phyloP scores from a whole-genome alignment of 2,329 filamentous ascomycete species.

The Bipolaris victoriae region DNA sequence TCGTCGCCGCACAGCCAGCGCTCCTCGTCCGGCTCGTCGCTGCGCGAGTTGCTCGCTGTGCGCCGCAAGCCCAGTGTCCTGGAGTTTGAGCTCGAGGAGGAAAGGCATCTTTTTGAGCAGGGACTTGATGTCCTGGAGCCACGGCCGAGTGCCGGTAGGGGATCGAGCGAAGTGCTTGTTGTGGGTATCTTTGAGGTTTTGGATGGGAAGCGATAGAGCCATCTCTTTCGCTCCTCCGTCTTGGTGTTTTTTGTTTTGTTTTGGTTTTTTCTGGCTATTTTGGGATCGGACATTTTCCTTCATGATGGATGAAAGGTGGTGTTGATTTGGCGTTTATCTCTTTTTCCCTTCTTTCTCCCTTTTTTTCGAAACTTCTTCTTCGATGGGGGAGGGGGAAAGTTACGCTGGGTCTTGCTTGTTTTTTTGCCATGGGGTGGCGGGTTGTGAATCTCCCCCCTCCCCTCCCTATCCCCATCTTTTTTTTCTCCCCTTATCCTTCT shows the following conservation, averaged over 20 bases:
- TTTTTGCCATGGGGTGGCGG: neutral
- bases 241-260: too few relatives aligned
- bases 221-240: neutral
- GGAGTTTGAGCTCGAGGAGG: conserved; percentile 47
- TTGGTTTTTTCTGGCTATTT: neutral
- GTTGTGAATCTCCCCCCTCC: too few relatives aligned
- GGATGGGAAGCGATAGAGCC: conserved; percentile 37
- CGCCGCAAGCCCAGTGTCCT: conserved; percentile 43
- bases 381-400: neutral
- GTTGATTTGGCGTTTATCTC: neutral
- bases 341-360: neutral
- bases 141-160: conserved; percentile 24
- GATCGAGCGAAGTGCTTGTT: conserved; percentile 36
- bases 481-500: neutral
- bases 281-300: neutral
- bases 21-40: conserved; percentile 30
- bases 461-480: too few relatives aligned
- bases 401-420: neutral
- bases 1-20: conserved; percentile 37
- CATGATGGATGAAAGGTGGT: neutral
- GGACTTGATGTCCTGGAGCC: conserved; percentile 46
- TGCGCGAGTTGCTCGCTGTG: conserved; percentile 42
- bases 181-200: conserved; percentile 50
- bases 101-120: conserved; percentile 37
- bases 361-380: neutral